Evolutionary conservation across 1,139 yeast genomes (phyloP).

Genomic region (Yamadazyma songkhlaensis): DNA sequence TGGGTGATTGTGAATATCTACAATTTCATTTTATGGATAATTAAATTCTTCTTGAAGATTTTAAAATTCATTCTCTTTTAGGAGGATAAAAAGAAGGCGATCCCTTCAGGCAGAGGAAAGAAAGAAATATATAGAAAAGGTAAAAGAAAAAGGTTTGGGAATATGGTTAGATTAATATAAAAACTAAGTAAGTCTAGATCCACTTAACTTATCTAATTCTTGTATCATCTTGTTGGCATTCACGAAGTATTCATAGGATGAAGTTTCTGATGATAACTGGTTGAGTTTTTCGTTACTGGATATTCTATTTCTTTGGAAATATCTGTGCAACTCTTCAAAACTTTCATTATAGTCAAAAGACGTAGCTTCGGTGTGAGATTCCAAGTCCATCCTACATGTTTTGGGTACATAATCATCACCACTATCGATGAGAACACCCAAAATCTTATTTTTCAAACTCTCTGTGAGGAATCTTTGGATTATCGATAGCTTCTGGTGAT

Average conservation of each 20-base stretch:
- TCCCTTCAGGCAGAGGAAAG: not conserved
- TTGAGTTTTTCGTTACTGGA: slow-evolving; percentile 12
- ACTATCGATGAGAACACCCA: slow-evolving; percentile 40
- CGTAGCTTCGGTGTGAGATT: too few relatives aligned
- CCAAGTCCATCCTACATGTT: too few relatives aligned
- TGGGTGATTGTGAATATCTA: slow-evolving; percentile 71
- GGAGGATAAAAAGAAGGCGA: not conserved
- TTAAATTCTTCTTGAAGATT: slow-evolving; percentile 35
- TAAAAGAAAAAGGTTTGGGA: too few relatives aligned
- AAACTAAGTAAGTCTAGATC: not conserved
- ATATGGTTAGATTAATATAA: not conserved
- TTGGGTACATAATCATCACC: slow-evolving; percentile 34
- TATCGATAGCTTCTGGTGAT: slow-evolving; percentile 15
- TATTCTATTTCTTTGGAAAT: slow-evolving; percentile 16
- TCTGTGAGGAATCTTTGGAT: slow-evolving; percentile 16
- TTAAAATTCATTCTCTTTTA: slow-evolving; percentile 27
- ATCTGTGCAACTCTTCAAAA: slow-evolving; percentile 16
- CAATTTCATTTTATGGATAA: slow-evolving; percentile 32
- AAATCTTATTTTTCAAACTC: slow-evolving; percentile 15
- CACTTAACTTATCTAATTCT: slow-evolving; percentile 18
- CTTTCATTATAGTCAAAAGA: slow-evolving; percentile 10
- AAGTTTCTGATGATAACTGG: not conserved
- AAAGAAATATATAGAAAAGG: not conserved
- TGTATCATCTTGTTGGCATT: slow-evolving; percentile 27
- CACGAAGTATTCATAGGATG: slow-evolving; percentile 19